Conservation (phyloP, 2,329 filamentous ascomycete genomes). For the Xylaria sp. region DNA sequence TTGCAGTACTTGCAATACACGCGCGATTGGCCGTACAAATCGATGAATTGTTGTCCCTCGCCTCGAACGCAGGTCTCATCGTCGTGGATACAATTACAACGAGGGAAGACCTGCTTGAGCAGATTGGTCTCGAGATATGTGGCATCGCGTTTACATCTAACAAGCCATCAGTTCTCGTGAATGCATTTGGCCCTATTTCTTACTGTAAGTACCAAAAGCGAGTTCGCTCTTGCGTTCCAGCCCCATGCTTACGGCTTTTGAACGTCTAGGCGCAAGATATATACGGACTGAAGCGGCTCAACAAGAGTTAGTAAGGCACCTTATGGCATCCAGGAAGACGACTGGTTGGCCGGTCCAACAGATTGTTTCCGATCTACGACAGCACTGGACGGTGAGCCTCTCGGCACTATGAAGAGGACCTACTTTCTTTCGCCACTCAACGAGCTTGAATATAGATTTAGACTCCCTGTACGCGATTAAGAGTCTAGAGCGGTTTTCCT, state of each 20-base stretch:
- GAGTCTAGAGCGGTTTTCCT: neutral
- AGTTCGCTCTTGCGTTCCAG: neutral
- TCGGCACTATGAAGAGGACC: conserved; percentile 2
- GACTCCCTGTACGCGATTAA: neutral
- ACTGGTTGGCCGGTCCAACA: conserved; percentile 55
- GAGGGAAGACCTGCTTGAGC: conserved; percentile 47
- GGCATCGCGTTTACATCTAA: conserved; percentile 58
- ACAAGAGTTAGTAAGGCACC: conserved; percentile 49
- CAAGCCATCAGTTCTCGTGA: conserved; percentile 56
- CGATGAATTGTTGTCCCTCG: conserved; percentile 14
- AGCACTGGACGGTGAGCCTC: conserved; percentile 40
- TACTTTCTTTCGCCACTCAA: neutral
- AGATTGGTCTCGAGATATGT: conserved; percentile 53
- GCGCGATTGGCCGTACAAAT: conserved; percentile 32
- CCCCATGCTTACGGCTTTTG: conserved; percentile 9
- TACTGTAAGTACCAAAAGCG: conserved; percentile 52
- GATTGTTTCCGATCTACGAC: conserved; percentile 48
- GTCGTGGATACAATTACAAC: neutral
- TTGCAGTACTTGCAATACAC: conserved; percentile 47
- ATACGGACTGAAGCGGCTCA: conserved; percentile 44
- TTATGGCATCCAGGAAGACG: conserved; percentile 49
- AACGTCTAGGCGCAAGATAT: conserved; percentile 48
- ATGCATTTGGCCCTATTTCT: conserved; percentile 60
- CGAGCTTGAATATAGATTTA: neutral
- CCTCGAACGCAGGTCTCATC: neutral